Evolutionary conservation across 768 basidiomycete species (phyloP), one percentile per base, ranked within the genome.

Genomic region (Tylopilus intermedius): DNA sequence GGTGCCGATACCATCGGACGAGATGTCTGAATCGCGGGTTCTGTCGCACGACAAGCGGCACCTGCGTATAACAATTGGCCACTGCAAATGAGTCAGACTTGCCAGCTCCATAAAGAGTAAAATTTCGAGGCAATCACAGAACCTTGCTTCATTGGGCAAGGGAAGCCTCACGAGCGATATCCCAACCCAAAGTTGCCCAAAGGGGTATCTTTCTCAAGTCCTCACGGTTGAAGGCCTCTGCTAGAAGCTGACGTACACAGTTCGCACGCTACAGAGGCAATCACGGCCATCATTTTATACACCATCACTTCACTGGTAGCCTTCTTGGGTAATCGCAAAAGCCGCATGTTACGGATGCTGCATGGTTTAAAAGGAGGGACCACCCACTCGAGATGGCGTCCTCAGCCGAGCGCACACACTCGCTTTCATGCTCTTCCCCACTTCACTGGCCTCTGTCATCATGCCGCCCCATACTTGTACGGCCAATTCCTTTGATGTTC

Each of bases 251-350:
- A 67, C 68, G 53, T 53, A 68, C 27, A 11, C 57, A 51, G 27
- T 68, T 68, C 66, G 3, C 67, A 71, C 67, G 13, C 45, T 57
- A 47, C 51, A 43, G 42, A 58, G 41, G 57, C 69, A 65, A 71
- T 69, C 67, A 29, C 29, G 42, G 44, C 55, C 37, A 55, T 59
- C 57, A 4, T 29, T 44, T 2, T 32, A 30, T 30, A 60, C 63
- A 64, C 67, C 68, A 66, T 54, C 21, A 22, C 9, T 9, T 0
- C 0, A 32, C 32, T 55, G 55, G 53, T 67, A 57, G 50, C 67
- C 57, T 58, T 37, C 14, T 61, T 48, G 60, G 62, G 68, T 64
- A 56, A 52, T 55, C 48, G 37, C 11, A 2, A 55, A 44, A 21
- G 26, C 54, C 58, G 51, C 60, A 45, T 61, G 66, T 50, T 35